phyloP scores from a whole-genome alignment of 1,139 yeast species.

The Pichia sp. region DNA sequence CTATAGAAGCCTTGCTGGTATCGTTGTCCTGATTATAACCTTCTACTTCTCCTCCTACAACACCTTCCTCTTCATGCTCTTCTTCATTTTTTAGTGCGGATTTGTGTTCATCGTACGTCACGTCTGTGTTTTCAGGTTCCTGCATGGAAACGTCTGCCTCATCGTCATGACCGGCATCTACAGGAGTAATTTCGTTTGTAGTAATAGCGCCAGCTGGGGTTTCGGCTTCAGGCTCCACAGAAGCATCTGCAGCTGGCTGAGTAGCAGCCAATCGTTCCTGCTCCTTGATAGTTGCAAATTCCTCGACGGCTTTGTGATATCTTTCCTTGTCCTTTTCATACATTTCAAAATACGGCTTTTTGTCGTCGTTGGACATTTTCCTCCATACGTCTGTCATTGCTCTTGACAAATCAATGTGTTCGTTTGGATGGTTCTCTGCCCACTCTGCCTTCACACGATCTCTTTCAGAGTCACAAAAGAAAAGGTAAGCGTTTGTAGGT shows the following conservation, averaged over 20 bases:
- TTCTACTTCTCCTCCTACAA: not conserved
- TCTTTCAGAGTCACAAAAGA: slow-evolving; percentile 83
- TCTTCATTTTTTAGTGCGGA: not conserved
- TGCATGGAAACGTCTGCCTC: not conserved
- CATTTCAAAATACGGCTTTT: slow-evolving; percentile 69
- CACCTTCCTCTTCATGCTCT: not conserved
- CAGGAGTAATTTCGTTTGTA: slow-evolving; percentile 6
- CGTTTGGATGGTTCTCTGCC: slow-evolving; percentile 44
- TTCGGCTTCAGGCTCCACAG: slow-evolving; percentile 14
- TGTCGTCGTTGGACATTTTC: slow-evolving; percentile 59
- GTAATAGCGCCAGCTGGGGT: slow-evolving; percentile 6
- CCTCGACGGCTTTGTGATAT: slow-evolving; percentile 69
- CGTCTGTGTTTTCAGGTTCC: not conserved
- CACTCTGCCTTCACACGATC: slow-evolving; percentile 61
- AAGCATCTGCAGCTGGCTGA: slow-evolving; percentile 7
- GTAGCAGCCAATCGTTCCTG: slow-evolving; percentile 18
- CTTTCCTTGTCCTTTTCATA: slow-evolving; percentile 79
- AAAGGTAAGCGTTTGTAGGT: slow-evolving; percentile 84
- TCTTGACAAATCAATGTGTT: slow-evolving; percentile 59
- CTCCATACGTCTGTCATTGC: slow-evolving; percentile 89
- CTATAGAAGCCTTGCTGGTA: not conserved
- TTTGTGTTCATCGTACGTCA: not conserved
- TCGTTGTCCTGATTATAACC: not conserved
- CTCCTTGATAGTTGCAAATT: slow-evolving; percentile 45
- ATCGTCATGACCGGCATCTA: not conserved